phyloP scores from a whole-genome alignment of 331 rosid species.

The Dryas integrifolia region DNA sequence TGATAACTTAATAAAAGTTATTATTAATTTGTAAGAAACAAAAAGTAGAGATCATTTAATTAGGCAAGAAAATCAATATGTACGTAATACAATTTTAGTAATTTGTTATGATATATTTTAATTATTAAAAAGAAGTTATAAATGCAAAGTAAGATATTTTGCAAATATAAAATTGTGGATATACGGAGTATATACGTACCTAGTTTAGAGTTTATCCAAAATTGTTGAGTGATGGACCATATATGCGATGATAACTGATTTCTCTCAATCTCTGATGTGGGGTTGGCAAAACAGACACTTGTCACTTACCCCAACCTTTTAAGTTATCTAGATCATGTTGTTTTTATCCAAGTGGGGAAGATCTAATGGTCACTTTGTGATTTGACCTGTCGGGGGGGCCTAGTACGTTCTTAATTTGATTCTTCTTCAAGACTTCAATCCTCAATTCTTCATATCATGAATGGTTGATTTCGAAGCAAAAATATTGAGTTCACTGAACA shows the following conservation, averaged over 20 bases:
- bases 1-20: no score
- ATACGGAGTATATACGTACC: no score
- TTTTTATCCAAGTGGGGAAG: constrained; percentile 35
- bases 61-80: no score
- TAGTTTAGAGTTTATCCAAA: no score
- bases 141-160: no score
- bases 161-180: no score
- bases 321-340: constrained; percentile 13
- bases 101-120: no score
- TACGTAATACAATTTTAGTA: no score
- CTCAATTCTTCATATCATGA: background rate
- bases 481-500: background rate
- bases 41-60: no score
- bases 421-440: background rate
- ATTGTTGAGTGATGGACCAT: no score
- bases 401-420: constrained; percentile 28
- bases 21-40: no score
- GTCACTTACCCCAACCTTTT: constrained; percentile 34
- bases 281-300: constrained; percentile 27
- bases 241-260: background rate
- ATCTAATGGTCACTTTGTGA: constrained; percentile 64
- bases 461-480: background rate
- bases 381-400: constrained; percentile 33
- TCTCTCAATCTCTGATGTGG: constrained; percentile 18
- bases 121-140: no score